These are phyloP conservation scores for Rhizoclosmatium sp. DNA, from an alignment of 192 early-diverging fungal species.

Conservation along the genomic window DNA sequence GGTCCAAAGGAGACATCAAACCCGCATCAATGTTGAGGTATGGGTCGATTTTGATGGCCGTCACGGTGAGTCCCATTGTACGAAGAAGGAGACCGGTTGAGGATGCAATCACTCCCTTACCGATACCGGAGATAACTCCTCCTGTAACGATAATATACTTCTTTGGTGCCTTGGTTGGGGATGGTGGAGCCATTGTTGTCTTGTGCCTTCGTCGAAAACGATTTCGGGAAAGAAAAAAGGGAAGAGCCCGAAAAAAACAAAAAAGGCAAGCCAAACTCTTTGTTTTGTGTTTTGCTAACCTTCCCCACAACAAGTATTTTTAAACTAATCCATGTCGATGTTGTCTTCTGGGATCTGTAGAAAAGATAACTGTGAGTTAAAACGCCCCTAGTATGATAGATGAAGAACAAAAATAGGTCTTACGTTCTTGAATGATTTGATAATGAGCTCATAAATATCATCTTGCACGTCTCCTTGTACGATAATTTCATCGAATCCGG, in stretches of 20 bases:
- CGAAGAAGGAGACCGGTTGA: conserved; percentile 95
- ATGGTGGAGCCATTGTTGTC: neutral
- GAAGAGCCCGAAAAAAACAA: conserved; percentile 3
- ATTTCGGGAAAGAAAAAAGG: conserved; percentile 24
- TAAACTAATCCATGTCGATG: conserved; percentile 2
- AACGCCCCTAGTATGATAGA: neutral
- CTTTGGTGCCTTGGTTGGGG: conserved; percentile 18
- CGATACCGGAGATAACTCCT: conserved; percentile 99
- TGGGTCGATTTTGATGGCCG: conserved; percentile 99
- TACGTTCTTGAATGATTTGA: conserved; percentile 73
- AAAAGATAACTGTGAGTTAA: neutral
- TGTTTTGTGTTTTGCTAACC: neutral
- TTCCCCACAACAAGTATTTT: neutral
- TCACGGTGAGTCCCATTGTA: conserved; percentile 89
- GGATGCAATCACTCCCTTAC: conserved; percentile 99
- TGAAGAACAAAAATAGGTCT: neutral
- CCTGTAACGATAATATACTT: conserved; percentile 99
- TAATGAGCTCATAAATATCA: conserved; percentile 86
- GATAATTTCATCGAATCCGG: conserved; percentile 93
- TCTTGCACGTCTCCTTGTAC: conserved; percentile 95
- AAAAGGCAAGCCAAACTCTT: neutral
- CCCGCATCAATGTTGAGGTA: conserved; percentile 99
- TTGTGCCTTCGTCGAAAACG: neutral
- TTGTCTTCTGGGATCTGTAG: conserved; percentile 13
- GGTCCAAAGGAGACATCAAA: conserved; percentile 95